Conservation (phyloP, 768 basidiomycete genomes). For the Tubosaeta sp. region DNA sequence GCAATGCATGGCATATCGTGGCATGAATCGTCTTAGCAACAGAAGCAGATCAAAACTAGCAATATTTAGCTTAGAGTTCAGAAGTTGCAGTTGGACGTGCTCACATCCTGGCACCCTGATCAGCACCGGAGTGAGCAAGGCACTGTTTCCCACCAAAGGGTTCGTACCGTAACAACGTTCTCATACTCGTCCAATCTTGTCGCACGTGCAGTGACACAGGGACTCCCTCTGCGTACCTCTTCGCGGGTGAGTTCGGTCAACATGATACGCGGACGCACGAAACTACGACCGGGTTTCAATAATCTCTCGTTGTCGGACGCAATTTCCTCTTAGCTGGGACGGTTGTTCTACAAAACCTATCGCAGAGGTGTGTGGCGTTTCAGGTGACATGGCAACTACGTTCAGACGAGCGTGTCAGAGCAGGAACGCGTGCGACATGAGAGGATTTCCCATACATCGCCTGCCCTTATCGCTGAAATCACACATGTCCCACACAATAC, state of each 20-base stretch:
- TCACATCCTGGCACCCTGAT: background rate
- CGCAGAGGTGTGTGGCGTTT: no score
- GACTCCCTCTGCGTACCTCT: no score
- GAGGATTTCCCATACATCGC: background rate
- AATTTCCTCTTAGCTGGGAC: background rate
- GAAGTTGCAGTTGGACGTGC: background rate
- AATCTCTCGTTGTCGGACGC: background rate
- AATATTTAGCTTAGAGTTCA: background rate
- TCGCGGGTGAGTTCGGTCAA: no score
- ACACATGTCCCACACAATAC: no score
- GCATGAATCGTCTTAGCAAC: background rate
- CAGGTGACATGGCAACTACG: no score
- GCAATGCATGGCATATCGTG: no score
- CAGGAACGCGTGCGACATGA: no score
- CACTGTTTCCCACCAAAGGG: background rate
- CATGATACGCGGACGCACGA: no score
- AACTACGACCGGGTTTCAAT: background rate
- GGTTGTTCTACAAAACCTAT: background rate
- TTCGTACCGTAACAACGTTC: no score
- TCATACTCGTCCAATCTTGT: background rate
- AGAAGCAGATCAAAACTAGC: background rate
- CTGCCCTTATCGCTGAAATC: no score
- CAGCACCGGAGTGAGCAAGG: background rate
- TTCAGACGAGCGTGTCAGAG: no score
- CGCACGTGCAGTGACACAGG: background rate